Conservation (phyloP, 225 moss, liverwort and hornwort species). For the Rhytidiadelphus loreus region DNA sequence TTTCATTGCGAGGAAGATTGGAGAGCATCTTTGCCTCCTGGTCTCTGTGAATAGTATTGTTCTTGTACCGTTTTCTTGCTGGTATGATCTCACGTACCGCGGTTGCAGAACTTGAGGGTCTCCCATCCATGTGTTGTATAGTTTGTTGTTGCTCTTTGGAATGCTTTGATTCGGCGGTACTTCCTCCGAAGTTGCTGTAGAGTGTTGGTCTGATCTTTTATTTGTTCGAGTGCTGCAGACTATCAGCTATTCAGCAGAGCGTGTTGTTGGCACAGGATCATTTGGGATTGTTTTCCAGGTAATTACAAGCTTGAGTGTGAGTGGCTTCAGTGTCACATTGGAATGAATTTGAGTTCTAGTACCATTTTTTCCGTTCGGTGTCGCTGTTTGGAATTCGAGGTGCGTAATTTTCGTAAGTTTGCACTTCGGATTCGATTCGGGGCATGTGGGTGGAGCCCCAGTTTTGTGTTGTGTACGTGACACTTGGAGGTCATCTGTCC, state of each 20-base stretch:
- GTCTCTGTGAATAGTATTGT: background rate
- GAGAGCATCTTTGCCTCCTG: background rate
- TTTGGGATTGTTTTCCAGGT: conserved; percentile 99
- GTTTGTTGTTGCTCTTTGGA: background rate
- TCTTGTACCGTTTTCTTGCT: too few species aligned
- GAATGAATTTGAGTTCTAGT: background rate
- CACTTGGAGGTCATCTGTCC: background rate
- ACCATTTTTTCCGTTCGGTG: background rate
- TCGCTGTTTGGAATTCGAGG: background rate
- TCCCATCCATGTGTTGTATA: background rate
- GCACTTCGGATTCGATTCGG: background rate
- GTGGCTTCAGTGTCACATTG: background rate
- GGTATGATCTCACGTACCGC: background rate
- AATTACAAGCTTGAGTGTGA: background rate
- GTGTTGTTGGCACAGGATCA: conserved; percentile 94
- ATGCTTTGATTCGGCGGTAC: background rate
- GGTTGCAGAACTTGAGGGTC: background rate
- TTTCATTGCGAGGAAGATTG: background rate
- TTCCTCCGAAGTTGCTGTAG: background rate
- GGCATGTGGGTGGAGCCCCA: background rate
- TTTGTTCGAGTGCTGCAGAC: conserved; percentile 42
- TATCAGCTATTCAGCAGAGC: conserved; percentile 97
- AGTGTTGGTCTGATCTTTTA: background rate
- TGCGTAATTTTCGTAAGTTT: background rate
- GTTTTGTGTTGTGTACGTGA: background rate